Evolutionary conservation across 805 yeast species (phyloP), one percentile per base, ranked within the genome.

Genomic region (Candida broadrunensis): DNA sequence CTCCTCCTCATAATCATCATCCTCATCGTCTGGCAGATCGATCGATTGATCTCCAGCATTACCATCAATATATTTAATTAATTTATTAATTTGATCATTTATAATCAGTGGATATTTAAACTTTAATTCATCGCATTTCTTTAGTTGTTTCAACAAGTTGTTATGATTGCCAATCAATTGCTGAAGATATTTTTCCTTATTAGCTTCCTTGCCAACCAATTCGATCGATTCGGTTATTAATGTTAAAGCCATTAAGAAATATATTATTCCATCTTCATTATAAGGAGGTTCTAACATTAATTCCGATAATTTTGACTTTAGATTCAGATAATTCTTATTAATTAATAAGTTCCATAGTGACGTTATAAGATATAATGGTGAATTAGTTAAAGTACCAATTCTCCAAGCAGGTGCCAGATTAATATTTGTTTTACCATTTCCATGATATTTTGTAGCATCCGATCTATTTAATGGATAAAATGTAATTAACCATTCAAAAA

Each of bases 271-370:
- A 37, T 74, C 77, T 4, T 45, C 46, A 34, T 54, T 57, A 45
- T 59, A 73, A 1, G 80, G 80, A 6, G 72, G 72, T 36, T 61
- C 60, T 38, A 73, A 59, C 18, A 65, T 42, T 26, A 74, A 46
- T 32, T 66, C 67, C 16, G 64, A 67, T 13, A 70, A 47, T 13
- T 54, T 49, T 21, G 64, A 70, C 25, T 56, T 58, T 19, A 73
- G 60, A 30, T 50, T 56, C 4, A 53, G 46, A 39, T 61, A 67
- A 12, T 66, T 62, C 4, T 70, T 67, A 21, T 61, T 56, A 1
- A 60, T 46, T 16, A 75, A 46, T 18, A 70, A 54, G 20, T 61
- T 55, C 80, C 80, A 77, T 12, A 75, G 46, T 26, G 67, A 49
- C 1, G 71, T 58, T 21, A 63, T 59, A 14, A 65, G 55, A 46